Evolutionary conservation across 2,329 filamentous ascomycete species (phyloP), one percentile per base, ranked within the genome.

Genomic region (Epichloe elymi): DNA sequence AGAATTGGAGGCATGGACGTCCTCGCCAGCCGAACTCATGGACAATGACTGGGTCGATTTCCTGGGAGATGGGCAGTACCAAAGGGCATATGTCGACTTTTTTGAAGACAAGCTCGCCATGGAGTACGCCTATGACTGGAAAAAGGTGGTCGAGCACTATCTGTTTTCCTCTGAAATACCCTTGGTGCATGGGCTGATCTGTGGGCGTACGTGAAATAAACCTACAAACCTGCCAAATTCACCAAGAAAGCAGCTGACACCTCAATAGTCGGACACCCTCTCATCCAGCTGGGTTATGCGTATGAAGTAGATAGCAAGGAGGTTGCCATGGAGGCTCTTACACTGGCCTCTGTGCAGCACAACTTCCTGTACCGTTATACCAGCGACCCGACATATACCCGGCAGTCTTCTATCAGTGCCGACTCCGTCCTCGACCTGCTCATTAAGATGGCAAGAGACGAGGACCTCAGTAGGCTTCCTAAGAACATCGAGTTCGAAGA

Each of bases 241-340:
- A 4, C 17, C 20, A 39, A 41, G 5, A 5, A 30, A 36, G 35
- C n/a, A 50, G 35, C 59, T 65, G 51, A 62, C 53, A 7, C 12
- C 15, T 51, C 4, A 19, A 4, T 56, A 91, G 86, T 95, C 54
- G 91, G 85, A 17, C 88, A 96, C 60, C 87, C 91, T 1, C 73
- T 97, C n/a, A 93, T 97, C 53, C 93, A 97, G 61, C 76, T 98
- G 2, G 90, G 82, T n/a, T 96, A 95, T 63, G 93, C 89, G 10
- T 91, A 85, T 62, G 91, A 98, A 70, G 75, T 97, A 59, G 80
- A 86, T 55, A 93, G 79, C 58, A 85, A 84, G 53, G 91, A 94
- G 56, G 65, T 97, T 19, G 90, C 83, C 46, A 93, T 95, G 68
- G 93, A 98, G 71, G 86, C 89, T 1, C 75, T 98, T 0, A 82